Base-by-base conservation (phyloP, 192 early-diverging fungal genomes). In the Cladochytrium replicatum region DNA sequence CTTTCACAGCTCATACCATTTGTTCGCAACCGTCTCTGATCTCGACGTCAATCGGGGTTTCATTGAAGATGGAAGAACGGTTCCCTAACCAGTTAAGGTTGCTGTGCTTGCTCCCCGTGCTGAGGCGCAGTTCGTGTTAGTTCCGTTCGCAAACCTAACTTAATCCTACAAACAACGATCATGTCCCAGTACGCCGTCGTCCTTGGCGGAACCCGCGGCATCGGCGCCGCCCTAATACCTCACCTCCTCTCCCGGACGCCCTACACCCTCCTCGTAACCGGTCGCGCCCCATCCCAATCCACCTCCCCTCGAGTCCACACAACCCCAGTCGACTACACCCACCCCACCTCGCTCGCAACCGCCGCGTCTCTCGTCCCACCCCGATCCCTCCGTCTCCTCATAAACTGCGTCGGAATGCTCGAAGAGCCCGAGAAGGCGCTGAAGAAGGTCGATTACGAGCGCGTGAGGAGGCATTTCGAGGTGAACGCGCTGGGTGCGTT, bases 341-440 rank as follows among this genome's bases (percentile, higher is more conserved):
- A n/a, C n/a, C n/a, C 17, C 21, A n/a, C 32, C 5, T 30, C 11
- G 13, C n/a, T 13, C 13, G 40, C 15, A 25, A 2, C 6, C 27
- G 21, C 29, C 4, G 45, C 22, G 6, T 4, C 32, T 4, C 46
- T 5, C 2, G 28, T 8, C 19, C 54, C 54, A 2, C 22, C 44
- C 30, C 34, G 28, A 13, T 41, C 19, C 5, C n/a, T 53, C 6
- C n/a, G 13, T 19, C 19, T 41, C 7, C 48, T 57, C 38, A 17
- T 63, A n/a, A 40, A 44, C 9, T n/a, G 29, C 24, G 50, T 46
- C 22, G 39, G 34, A 0, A 9, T 9, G 2, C 24, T 63, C 26
- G 13, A 4, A 21, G 3, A 48, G 9, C 63, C 63, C 3, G 63
- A 65, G 29, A 65, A 65, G 44, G 23, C 50, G 5, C 31, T 65